These are phyloP conservation scores for Passiflora organensis DNA, from an alignment of 345 rosid genomes.

Conservation along the genomic window DNA sequence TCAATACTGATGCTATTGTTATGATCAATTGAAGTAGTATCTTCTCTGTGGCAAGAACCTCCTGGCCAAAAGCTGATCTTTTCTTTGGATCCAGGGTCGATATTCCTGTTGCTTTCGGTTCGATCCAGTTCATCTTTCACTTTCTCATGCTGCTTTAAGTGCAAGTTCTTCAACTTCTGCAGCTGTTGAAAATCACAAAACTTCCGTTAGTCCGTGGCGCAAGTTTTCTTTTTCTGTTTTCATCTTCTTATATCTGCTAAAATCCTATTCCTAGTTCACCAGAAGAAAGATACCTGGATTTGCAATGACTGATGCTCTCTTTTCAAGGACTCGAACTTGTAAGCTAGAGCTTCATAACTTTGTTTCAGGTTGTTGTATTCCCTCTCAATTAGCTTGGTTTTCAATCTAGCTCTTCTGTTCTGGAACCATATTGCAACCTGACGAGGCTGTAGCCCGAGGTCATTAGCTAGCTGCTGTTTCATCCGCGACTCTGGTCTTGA, in stretches of 20 bases:
- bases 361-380: conserved; percentile 26
- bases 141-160: conserved; percentile 6
- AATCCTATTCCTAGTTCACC: background rate
- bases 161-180: conserved; percentile 18
- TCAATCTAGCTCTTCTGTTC: conserved; percentile 39
- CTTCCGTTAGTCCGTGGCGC: background rate
- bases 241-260: background rate
- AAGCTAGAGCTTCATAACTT: conserved; percentile 18
- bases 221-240: too few relatives aligned
- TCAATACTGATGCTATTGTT: conserved; percentile 1
- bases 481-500: conserved; percentile 16
- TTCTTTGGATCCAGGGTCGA: conserved; percentile 4
- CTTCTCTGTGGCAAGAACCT: conserved; percentile 1
- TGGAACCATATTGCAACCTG: conserved; percentile 50
- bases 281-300: conserved; percentile 18
- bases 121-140: background rate
- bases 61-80: background rate
- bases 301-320: conserved; percentile 24
- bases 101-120: conserved; percentile 5
- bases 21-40: conserved; percentile 1
- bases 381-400: conserved; percentile 37
- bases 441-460: conserved; percentile 36
- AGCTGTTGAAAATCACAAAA: conserved; percentile 19
- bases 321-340: conserved; percentile 26
- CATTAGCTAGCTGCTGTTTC: conserved; percentile 27